Evolutionary conservation across 176 grass and related monocot genomes (phyloP), one percentile per base, ranked within the genome.

Genomic region (Pontederia paniculata): DNA sequence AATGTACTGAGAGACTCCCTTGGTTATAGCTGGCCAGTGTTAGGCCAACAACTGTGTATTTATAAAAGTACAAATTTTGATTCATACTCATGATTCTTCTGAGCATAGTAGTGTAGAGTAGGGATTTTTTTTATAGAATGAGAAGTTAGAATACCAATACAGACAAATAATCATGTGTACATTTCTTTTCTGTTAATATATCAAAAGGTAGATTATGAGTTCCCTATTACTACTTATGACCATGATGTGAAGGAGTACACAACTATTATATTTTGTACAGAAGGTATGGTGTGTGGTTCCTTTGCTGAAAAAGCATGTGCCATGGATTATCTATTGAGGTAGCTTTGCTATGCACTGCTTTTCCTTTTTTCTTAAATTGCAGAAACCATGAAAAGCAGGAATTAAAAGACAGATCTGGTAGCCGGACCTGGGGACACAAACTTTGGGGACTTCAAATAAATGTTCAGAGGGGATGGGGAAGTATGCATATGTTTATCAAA

Each of bases 31-130:
- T 6, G 17, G 10, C 44, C 60, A 48, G 1, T 63, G 28, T n/a
- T 4, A 19, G 23, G 23, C 60, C 47, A 42, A 19, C 44, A 63
- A 63, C 10, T 25, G 41, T 15, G n/a, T 45, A 42, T 12, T 18
- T 37, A 44, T 14, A 13, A 63, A 14, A 22, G 18, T 48, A 22
- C 60, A 63, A 47, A 20, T 47, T 62, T 63, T 42, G 14, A 59
- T 42, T 42, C 13, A 80, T 77, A 66, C 17, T 42, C 13, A 80
- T 74, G 70, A 75, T 77, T 66, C 65, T 58, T 48, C 45, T 54
- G 70, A 70, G 28, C 45, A 43, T 58, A 78, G 52, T 68, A 44
- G 57, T 73, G 62, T 22, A 70, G 71, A 59, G 18, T 51, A 50
- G n/a, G n/a, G n/a, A n/a, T 60, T 81, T 28, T 84, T 70, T 55